These are phyloP conservation scores for Colletotrichum sp. DNA, from an alignment of 2,329 filamentous ascomycete species.

Conservation along the genomic window DNA sequence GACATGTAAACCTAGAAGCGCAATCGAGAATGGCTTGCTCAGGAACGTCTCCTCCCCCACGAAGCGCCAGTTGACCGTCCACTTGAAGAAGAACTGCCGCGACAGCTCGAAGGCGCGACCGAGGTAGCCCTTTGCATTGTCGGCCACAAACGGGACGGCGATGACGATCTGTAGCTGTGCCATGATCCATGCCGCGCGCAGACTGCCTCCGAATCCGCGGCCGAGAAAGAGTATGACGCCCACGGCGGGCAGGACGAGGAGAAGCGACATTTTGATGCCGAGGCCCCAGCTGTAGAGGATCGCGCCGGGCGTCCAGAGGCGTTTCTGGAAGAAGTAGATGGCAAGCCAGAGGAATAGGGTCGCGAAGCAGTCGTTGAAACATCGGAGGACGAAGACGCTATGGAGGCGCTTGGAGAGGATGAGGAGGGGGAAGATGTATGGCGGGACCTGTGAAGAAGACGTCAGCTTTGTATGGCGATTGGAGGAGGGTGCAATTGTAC, in stretches of 20 bases:
- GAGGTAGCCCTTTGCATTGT: conserved; percentile 74
- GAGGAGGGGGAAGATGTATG: conserved; percentile 85
- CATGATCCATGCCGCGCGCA: conserved; percentile 76
- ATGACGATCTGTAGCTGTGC: conserved; percentile 76
- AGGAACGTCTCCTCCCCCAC: conserved; percentile 84
- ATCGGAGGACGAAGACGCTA: conserved; percentile 88
- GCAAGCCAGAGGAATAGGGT: conserved; percentile 81
- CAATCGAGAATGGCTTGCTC: conserved; percentile 67
- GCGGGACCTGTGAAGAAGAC: conserved; percentile 65
- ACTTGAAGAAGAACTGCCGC: conserved; percentile 91
- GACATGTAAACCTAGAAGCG: conserved; percentile 70
- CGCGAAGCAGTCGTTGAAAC: conserved; percentile 96
- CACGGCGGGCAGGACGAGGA: conserved; percentile 83
- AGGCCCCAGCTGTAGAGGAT: conserved; percentile 79
- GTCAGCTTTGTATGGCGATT: conserved; percentile 3
- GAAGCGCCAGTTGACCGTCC: conserved; percentile 99
- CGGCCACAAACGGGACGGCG: conserved; percentile 70
- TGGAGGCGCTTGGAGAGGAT: conserved; percentile 91
- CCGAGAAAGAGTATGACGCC: conserved; percentile 78
- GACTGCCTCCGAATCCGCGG: conserved; percentile 66
- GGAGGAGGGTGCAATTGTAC: conserved; percentile 43
- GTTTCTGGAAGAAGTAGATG: conserved; percentile 78
- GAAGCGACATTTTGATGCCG: conserved; percentile 93
- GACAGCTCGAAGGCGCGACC: conserved; percentile 88
- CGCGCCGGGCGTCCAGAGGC: conserved; percentile 75